These are phyloP conservation scores for Cryptococcus deneoformans DNA, from an alignment of 1,284 basidiomycete species.

Conservation along the genomic window DNA sequence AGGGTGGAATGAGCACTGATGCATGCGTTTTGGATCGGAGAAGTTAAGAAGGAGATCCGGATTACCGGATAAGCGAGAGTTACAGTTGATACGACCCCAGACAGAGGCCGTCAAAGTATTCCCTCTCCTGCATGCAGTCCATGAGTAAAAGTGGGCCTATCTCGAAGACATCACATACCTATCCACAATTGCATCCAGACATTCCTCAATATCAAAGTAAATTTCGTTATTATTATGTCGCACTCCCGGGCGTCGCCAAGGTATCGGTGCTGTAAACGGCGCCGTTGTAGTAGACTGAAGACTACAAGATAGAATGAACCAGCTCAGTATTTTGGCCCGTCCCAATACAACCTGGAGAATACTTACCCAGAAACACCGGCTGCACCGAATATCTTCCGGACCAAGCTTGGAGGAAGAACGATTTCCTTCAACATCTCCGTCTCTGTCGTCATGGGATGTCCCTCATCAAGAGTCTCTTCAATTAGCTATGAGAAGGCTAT, in stretches of 20 bases:
- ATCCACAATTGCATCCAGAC: constrained; percentile 77
- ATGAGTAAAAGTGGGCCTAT: neutral
- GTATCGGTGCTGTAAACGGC: constrained; percentile 87
- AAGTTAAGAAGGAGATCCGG: constrained; percentile 83
- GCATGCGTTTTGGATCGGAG: constrained; percentile 68
- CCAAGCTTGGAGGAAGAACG: constrained; percentile 78
- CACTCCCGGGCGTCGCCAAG: constrained; percentile 85
- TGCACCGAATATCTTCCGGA: constrained; percentile 69
- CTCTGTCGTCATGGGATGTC: constrained; percentile 92
- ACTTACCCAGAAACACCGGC: constrained; percentile 58
- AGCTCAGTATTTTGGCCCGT: neutral
- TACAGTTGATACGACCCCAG: constrained; percentile 76
- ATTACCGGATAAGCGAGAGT: constrained; percentile 75
- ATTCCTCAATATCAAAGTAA: constrained; percentile 87
- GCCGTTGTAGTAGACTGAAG: constrained; percentile 54
- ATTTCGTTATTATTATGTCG: constrained; percentile 89
- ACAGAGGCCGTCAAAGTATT: constrained; percentile 68
- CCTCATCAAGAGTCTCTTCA: constrained; percentile 93
- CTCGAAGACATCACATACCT: constrained; percentile 56
- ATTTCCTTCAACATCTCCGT: constrained; percentile 88
- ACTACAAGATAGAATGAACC: constrained; percentile 21
- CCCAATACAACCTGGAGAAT: constrained; percentile 1
- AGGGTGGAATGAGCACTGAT: constrained; percentile 82
- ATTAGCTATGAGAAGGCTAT: constrained; percentile 61
- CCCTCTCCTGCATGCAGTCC: constrained; percentile 61